Base-by-base conservation (phyloP, 2,329 filamentous ascomycete genomes). In the Neobulgaria alba region DNA sequence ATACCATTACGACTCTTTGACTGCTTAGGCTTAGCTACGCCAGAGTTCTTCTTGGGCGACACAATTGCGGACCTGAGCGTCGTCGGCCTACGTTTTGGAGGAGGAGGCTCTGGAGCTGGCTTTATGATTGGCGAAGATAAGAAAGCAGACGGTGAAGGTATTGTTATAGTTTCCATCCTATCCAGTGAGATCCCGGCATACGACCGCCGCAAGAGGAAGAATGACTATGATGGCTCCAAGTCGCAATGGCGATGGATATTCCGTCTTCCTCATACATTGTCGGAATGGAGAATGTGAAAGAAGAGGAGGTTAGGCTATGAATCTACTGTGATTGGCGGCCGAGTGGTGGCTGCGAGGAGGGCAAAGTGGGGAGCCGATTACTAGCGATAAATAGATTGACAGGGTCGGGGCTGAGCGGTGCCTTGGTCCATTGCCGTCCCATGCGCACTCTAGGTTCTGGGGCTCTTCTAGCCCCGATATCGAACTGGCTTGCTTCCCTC, bases 1-100 rank as follows among this genome's bases (percentile, higher is more conserved):
- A 54, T 75, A 84, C 80, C 81, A 67, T 85, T 84, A 52, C 81
- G 77, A 63, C 79, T 84, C 62, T 85, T 85, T 45, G 79, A 81
- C 63, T 84, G 80, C 57, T 84, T 85, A 20, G 77, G 75, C 56
- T 82, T 85, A 32, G 63, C 62, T 40, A 68, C 58, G 20, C 58
- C 62, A 38, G 58, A 61, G 55, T 59, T 43, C 45, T 52, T 58
- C 49, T 50, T 55, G 7, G 23, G 23, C 2, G 46, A 23, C 15
- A 41, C 26, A 36, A 21, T 43, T 2, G 45, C 41, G 23, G 48
- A 39, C 29, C 49, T 53, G n/a, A 45, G 45, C 12, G 47, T 3
- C 19, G 49, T 14, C 19, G 51, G 42, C 51, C 55, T 55, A 39
- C 48, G 57, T 41, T 52, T 56, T 41, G 50, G 50, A 37, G 36